These are phyloP conservation scores for Stephanocyclus meneghinianus DNA, from an alignment of 352 stramenopile species.

Conservation along the genomic window DNA sequence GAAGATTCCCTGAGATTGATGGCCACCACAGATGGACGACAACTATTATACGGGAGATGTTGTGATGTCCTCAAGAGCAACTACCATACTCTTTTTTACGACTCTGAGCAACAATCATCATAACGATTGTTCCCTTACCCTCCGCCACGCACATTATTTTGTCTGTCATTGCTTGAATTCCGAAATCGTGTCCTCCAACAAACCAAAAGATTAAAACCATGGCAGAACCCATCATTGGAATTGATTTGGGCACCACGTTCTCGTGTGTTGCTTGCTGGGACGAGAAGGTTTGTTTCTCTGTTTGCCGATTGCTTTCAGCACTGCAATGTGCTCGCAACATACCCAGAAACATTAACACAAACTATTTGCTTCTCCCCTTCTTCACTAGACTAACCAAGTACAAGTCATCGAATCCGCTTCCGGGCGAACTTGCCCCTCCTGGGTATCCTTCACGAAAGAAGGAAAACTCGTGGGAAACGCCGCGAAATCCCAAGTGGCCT, in stretches of 20 bases:
- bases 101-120: no score
- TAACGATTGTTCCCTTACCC: not conserved
- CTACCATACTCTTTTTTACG: no score
- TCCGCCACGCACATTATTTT: not conserved
- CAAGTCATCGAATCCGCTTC: constrained; percentile 53
- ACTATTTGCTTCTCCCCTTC: not conserved
- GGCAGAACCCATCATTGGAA: constrained; percentile 57
- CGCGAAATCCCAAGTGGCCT: constrained; percentile 98
- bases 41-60: no score
- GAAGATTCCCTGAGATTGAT: not conserved
- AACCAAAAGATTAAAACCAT: constrained; percentile 18
- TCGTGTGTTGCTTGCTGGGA: constrained; percentile 58
- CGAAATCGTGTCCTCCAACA: not conserved
- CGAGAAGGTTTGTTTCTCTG: constrained; percentile 15
- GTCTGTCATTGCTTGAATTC: constrained; percentile 1
- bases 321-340: not conserved
- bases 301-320: no score
- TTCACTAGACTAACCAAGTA: constrained; percentile 30
- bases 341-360: not conserved
- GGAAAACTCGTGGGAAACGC: constrained; percentile 97
- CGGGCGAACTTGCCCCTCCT: constrained; percentile 93
- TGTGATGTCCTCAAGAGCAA: not conserved
- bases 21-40: not conserved
- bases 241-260: constrained; percentile 69
- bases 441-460: constrained; percentile 93